A percentile compares a stretch with the other conserved stretches of the same genome.
Evolutionary conservation across 345 rosid species (phyloP).

Genomic region (Camelina sativa): DNA sequence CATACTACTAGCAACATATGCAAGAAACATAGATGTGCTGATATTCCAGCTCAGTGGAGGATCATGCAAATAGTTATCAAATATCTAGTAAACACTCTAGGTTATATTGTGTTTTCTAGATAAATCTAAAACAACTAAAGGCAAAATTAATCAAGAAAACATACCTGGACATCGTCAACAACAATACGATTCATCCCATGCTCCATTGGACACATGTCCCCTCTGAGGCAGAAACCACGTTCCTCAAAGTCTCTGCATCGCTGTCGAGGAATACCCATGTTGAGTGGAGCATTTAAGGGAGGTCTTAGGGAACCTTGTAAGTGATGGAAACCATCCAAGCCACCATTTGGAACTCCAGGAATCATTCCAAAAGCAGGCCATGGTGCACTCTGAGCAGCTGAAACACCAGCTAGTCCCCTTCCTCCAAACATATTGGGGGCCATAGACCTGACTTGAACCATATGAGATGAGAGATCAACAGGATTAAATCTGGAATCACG

Average conservation of each 20-base stretch:
- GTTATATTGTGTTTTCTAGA: not conserved
- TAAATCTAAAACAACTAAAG: not conserved
- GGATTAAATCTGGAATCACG: conserved; percentile 69
- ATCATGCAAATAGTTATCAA: conserved; percentile 21
- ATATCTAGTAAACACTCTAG: conserved; percentile 21
- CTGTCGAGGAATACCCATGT: conserved; percentile 77
- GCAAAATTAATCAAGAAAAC: not conserved
- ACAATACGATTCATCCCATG: conserved; percentile 98
- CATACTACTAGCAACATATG: conserved; percentile 22
- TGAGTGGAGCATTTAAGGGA: conserved; percentile 59
- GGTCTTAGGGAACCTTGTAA: conserved; percentile 80
- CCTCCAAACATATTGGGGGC: conserved; percentile 66
- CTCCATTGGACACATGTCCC: conserved; percentile 99
- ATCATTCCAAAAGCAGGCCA: conserved; percentile 87
- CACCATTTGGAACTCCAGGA: conserved; percentile 77
- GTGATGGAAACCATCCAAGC: conserved; percentile 74
- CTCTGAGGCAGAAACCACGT: conserved; percentile 97
- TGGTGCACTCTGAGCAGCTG: conserved; percentile 64
- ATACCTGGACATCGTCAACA: conserved; percentile 97
- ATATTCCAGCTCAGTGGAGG: conserved; percentile 19
- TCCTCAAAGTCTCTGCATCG: conserved; percentile 98
- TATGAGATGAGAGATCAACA: conserved; percentile 72
- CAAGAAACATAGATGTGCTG: conserved; percentile 12
- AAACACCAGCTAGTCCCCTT: conserved; percentile 70
- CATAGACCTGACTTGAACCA: conserved; percentile 65